Base-by-base conservation (phyloP, 164 flowering plant genomes). In the Vitis rupestris region DNA sequence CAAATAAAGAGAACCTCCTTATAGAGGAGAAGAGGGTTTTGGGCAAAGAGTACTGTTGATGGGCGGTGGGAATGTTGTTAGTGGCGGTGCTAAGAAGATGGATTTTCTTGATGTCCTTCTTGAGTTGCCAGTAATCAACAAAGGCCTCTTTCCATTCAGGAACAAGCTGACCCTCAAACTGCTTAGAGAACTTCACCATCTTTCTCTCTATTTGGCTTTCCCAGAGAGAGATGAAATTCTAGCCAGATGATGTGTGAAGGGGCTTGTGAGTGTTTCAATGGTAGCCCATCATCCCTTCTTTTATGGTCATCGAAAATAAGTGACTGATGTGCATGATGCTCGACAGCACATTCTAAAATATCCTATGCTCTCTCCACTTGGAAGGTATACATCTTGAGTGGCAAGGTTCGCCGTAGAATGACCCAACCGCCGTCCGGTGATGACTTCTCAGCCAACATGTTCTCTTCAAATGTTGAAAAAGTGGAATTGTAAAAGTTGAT, bases 91-190 rank as follows among this genome's bases (percentile, higher is more conserved):
- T 71, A 49, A 81, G 82, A 53, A 82, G 80, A 71, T 87, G 85
- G 72, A 93, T 84, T 81, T 85, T 95, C 77, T 91, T 93, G 75
- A 95, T 80, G 72, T 89, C 93, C 56, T 91, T 90, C 69, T 95
- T 95, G 59, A 95, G 92, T 73, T 85, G 82, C 81, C 87, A 83
- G 68, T 95, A 95, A 83, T 95, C 98, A 50, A 95, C 97, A 73
- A 93, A 95, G 49, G 99, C 98, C 3, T 95, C 97, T 81, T 91
- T 95, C 99, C 99, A 95, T 78, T 95, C 99, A 69, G 97, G 98
- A 29, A 95, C 87, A 59, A 95, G 87, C 75, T 95, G 99, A 10
- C 85, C 96, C 68, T 95, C 93, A 80, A 90, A 95, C 75, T 95
- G 98, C 84, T 92, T 92, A 11, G 96, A 86, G 83, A 95, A 92